A percentile compares a stretch with the other conserved stretches of the same genome.
These are phyloP conservation scores for Mortierella sp. DNA, from an alignment of 371 early-diverging fungal genomes.

Conservation along the genomic window DNA sequence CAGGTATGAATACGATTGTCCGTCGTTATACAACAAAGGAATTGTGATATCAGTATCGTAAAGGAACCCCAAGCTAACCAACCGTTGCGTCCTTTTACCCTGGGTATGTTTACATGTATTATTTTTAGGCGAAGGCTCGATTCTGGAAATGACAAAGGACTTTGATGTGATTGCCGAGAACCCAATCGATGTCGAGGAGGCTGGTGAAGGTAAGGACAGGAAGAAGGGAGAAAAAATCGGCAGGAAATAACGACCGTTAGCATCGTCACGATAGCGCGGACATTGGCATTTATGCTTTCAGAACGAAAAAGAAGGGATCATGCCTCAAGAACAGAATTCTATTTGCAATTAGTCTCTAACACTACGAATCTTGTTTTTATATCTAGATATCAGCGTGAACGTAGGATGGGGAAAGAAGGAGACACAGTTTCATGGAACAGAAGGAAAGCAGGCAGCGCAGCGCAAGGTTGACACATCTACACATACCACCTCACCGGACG, in stretches of 20 bases:
- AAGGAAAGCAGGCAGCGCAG: slow-evolving; percentile 86
- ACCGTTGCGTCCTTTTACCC: too few species aligned
- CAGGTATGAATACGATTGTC: slow-evolving; percentile 61
- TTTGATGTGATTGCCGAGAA: slow-evolving; percentile 91
- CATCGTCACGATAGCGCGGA: not conserved
- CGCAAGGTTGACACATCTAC: slow-evolving; percentile 66
- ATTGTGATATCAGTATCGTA: too few species aligned
- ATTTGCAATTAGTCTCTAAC: not conserved
- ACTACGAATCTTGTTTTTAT: not conserved
- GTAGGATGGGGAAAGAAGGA: slow-evolving; percentile 99
- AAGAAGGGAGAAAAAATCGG: not conserved
- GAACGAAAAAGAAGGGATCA: not conserved
- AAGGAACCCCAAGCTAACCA: not conserved
- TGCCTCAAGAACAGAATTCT: not conserved
- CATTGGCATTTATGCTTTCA: not conserved
- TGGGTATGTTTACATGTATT: not conserved
- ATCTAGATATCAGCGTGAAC: slow-evolving; percentile 76
- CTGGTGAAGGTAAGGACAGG: slow-evolving; percentile 72
- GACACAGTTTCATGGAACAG: slow-evolving; percentile 97
- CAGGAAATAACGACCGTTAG: not conserved
- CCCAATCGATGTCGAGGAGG: slow-evolving; percentile 75
- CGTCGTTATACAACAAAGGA: not conserved
- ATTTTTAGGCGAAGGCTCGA: slow-evolving; percentile 74
- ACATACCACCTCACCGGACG: slow-evolving; percentile 76
- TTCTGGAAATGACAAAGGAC: slow-evolving; percentile 93